These are phyloP conservation scores for Ammopiptanthus mongolicus DNA, from an alignment of 306 rosid genomes.

Conservation along the genomic window DNA sequence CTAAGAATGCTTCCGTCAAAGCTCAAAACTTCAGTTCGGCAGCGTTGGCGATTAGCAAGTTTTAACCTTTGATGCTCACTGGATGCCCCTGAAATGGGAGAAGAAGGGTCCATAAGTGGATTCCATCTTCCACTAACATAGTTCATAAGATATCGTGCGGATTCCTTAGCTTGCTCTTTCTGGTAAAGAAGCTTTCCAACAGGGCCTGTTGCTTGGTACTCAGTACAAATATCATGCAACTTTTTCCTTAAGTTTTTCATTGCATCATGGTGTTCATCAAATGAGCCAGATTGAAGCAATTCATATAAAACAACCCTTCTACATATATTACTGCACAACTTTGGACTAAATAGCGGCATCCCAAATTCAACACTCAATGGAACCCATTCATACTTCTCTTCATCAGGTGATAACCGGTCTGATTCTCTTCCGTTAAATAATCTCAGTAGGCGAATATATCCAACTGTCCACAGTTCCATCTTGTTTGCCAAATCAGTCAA, in stretches of 20 bases:
- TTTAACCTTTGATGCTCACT: constrained; percentile 79
- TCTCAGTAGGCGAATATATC: constrained; percentile 86
- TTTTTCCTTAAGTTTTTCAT: constrained; percentile 77
- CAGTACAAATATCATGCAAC: constrained; percentile 75
- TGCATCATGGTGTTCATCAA: constrained; percentile 65
- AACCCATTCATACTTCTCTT: constrained; percentile 84
- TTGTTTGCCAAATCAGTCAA: constrained; percentile 56
- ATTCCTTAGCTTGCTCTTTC: constrained; percentile 73
- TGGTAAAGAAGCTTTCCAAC: constrained; percentile 90
- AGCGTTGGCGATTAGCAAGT: constrained; percentile 73
- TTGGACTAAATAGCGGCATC: constrained; percentile 89
- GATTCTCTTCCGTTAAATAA: constrained; percentile 59
- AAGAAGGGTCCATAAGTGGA: constrained; percentile 85
- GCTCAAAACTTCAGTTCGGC: constrained; percentile 86
- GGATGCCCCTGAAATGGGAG: constrained; percentile 81
- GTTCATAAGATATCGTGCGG: constrained; percentile 59
- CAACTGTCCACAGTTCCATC: constrained; percentile 77
- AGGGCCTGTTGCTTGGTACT: constrained; percentile 85
- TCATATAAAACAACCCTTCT: constrained; percentile 75
- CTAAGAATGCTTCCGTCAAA: constrained; percentile 90
- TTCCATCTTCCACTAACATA: constrained; percentile 99
- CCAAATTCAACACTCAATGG: constrained; percentile 93
- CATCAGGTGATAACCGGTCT: constrained; percentile 38
- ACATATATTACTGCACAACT: constrained; percentile 67
- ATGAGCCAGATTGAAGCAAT: constrained; percentile 73